Evolutionary conservation across 2,329 filamentous ascomycete genomes (phyloP).

Genomic region (Diaporthe batatas): DNA sequence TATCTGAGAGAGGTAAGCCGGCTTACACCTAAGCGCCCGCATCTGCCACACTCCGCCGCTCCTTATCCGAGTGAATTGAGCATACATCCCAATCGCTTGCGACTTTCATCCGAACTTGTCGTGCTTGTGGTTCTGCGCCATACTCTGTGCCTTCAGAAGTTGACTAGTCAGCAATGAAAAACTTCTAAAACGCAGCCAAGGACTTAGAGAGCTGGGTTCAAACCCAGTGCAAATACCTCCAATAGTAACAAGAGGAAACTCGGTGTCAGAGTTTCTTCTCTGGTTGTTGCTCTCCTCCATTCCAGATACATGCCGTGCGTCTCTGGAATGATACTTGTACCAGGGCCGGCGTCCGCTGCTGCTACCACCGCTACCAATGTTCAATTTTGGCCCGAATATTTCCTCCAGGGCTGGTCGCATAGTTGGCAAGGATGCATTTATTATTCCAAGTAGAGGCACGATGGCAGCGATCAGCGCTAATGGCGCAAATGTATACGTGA

Average conservation of each 20-base stretch:
- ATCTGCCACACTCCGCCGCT: background rate
- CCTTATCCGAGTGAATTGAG: background rate
- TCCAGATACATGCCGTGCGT: background rate
- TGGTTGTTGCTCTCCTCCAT: slow-evolving; percentile 12
- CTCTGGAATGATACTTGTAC: slow-evolving; percentile 2
- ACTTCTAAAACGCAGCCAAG: background rate
- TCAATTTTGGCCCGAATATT: background rate
- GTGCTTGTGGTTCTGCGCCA: background rate
- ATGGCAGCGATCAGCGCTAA: slow-evolving; percentile 18
- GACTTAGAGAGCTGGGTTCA: background rate
- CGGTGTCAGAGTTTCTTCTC: background rate
- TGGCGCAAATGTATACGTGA: slow-evolving; percentile 16
- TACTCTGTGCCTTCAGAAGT: slow-evolving; percentile 4
- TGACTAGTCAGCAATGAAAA: background rate
- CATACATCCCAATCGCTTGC: slow-evolving; percentile 12
- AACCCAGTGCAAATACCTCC: background rate
- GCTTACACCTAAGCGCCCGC: background rate
- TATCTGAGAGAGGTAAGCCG: too few relatives aligned
- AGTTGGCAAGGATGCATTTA: slow-evolving; percentile 8
- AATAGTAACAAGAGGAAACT: slow-evolving; percentile 22
- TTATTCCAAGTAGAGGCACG: slow-evolving; percentile 20
- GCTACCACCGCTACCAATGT: background rate
- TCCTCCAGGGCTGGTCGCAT: background rate
- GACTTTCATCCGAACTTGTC: background rate
- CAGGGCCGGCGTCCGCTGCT: background rate